These are phyloP conservation scores for Cenococcum geophilum DNA, from an alignment of 495 filamentous ascomycete genomes.

Conservation along the genomic window DNA sequence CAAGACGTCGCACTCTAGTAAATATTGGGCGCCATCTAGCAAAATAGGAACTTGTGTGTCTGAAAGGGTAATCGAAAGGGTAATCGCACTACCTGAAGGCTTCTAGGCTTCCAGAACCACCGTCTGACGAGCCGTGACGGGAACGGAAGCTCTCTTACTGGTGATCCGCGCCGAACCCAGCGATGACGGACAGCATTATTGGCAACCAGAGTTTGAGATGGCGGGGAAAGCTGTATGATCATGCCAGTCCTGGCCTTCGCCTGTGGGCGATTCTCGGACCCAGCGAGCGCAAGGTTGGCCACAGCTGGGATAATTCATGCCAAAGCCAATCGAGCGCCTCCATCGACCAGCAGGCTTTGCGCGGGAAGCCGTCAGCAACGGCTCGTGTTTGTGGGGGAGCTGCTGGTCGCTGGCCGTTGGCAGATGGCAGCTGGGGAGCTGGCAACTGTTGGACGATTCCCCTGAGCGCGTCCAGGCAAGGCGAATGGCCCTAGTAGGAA, in stretches of 20 bases:
- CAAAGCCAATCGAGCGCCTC: background rate
- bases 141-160: background rate
- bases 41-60: no score
- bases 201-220: background rate
- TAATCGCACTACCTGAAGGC: no score
- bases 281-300: background rate
- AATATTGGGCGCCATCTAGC: no score
- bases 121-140: background rate
- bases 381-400: slow-evolving; percentile 1
- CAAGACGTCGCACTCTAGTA: no score
- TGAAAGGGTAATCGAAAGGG: no score
- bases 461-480: background rate
- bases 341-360: background rate
- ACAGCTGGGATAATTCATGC: slow-evolving; percentile 1
- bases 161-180: background rate
- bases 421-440: no score
- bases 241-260: background rate
- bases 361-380: background rate
- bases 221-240: background rate
- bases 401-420: no score
- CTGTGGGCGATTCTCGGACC: slow-evolving; percentile 1
- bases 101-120: background rate
- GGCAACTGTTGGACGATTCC: background rate
- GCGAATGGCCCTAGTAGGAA: background rate
- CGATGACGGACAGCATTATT: background rate